Base-by-base conservation (phyloP, 1,284 basidiomycete genomes). In the Apiotrichum siamense region DNA sequence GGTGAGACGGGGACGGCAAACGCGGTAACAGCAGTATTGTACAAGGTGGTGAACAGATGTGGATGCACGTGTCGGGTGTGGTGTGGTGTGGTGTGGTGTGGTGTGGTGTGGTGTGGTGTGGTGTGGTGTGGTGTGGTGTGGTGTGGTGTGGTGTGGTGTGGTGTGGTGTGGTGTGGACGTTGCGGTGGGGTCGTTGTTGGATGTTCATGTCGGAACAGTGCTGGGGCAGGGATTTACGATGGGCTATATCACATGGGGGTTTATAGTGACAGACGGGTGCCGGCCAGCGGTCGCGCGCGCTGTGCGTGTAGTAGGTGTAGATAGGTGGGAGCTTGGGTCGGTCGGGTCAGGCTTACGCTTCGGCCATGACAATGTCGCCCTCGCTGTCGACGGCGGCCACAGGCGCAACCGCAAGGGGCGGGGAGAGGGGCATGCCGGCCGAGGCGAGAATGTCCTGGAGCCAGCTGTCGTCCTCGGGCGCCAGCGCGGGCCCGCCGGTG, bases 401-500 rank as follows among this genome's bases (percentile, higher is more conserved):
- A 17, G 43, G 17, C 31, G 29, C 21, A 25, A n/a, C 15, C 9
- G 25, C 9, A 5, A 7, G 20, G 13, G 29, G 4, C 4, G 42
- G 17, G 42, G 36, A 11, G 36, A 35, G n/a, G 36, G 47, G 7
- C 35, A 18, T 33, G 23, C 45, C 49, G 4, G 15, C 54, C 1
- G 69, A 68, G n/a, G 63, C 57, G 25, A 76, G 56, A 11, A 75
- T 57, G 37, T 65, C 59, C 15, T 60, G 55, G 25, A 75, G 53
- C 67, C 70, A 76, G 10, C 50, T 44, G 11, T 59, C 59, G 32
- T 69, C 63, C 53, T 75, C 73, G 12, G 71, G 71, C 4, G 67
- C 69, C 24, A 76, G 52, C 1, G 74, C 73, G 4, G 65, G 64
- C 38, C 66, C 65, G n/a, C 73, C 73, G n/a, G 35, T 50, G 47